These are phyloP conservation scores for Nitzschia putrida DNA, from an alignment of 108 stramenopile species.

Conservation along the genomic window DNA sequence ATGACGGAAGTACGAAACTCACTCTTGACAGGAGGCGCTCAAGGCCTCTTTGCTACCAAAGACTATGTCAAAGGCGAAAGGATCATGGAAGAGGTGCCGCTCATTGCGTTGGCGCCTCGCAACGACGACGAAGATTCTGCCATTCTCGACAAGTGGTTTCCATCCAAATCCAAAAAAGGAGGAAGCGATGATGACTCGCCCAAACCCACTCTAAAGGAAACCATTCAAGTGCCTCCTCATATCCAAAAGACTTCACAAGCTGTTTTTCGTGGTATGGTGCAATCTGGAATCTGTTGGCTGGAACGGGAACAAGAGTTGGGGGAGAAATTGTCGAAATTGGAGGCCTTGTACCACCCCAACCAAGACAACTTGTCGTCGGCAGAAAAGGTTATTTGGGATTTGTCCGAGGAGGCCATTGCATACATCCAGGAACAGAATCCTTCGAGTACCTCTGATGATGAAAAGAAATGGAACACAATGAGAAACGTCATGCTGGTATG, in stretches of 20 bases:
- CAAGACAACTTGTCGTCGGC: constrained; percentile 13
- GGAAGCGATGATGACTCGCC: constrained; percentile 22
- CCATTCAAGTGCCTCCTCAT: constrained; percentile 22
- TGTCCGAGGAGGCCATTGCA: constrained; percentile 48
- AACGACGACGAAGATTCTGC: constrained; percentile 15
- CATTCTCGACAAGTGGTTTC: constrained; percentile 15
- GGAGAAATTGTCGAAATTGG: constrained; percentile 16
- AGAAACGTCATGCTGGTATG: constrained; percentile 63
- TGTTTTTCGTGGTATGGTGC: constrained; percentile 67
- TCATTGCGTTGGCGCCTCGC: constrained; percentile 41
- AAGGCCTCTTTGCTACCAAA: constrained; percentile 69
- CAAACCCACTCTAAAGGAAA: constrained; percentile 28
- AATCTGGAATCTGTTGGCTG: constrained; percentile 50
- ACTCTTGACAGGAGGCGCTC: constrained; percentile 11
- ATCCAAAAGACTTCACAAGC: constrained; percentile 13
- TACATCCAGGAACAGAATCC: constrained; percentile 40
- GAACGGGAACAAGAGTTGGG: constrained; percentile 19
- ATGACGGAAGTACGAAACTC: constrained; percentile 69
- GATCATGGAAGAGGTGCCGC: constrained; percentile 65
- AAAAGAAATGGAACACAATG: constrained; percentile 24
- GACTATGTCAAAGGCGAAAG: constrained; percentile 62
- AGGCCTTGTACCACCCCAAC: constrained; percentile 64
- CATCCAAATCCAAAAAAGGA: constrained; percentile 28
- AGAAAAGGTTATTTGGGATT: constrained; percentile 44
- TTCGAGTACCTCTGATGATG: constrained; percentile 10